phyloP scores from a whole-genome alignment of 208 protist species.

The Borovskyia barvae region DNA sequence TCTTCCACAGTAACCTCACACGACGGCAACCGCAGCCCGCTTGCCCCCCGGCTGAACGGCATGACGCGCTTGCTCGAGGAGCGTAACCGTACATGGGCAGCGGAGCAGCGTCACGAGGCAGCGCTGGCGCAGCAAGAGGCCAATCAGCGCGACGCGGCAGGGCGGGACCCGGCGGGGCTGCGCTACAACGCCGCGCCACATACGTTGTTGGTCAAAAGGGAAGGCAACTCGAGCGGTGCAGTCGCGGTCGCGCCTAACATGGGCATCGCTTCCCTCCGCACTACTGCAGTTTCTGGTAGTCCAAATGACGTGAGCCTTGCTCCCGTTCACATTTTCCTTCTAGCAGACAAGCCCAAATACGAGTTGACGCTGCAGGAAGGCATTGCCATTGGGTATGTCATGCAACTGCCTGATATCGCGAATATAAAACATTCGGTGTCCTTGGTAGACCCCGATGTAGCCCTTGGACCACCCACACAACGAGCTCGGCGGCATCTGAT shows the following conservation, averaged over 20 bases:
- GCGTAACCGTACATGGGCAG: conserved; percentile 38
- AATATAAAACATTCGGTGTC: conserved; percentile 79
- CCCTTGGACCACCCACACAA: conserved; percentile 64
- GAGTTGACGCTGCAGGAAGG: conserved; percentile 73
- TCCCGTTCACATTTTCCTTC: conserved; percentile 80
- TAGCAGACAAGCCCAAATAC: conserved; percentile 43
- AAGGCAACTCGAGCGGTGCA: background rate
- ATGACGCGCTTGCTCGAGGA: conserved; percentile 38
- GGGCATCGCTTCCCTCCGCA: background rate
- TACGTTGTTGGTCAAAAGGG: background rate
- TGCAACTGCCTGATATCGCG: conserved; percentile 72
- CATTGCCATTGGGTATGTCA: conserved; percentile 67
- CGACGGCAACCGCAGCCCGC: background rate
- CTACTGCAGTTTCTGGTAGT: background rate
- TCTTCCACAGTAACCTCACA: background rate
- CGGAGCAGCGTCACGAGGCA: conserved; percentile 36
- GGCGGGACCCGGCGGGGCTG: conserved; percentile 20
- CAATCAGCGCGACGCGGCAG: conserved; percentile 26
- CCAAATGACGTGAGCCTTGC: conserved; percentile 13
- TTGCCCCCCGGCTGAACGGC: conserved; percentile 35
- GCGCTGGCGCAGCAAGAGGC: conserved; percentile 30
- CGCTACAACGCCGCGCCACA: conserved; percentile 1
- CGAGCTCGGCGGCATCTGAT: conserved; percentile 63
- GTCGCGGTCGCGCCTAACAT: background rate
- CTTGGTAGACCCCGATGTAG: conserved; percentile 77